Conservation (phyloP, 2,329 filamentous ascomycete genomes). For the Geosmithia putterillii region DNA sequence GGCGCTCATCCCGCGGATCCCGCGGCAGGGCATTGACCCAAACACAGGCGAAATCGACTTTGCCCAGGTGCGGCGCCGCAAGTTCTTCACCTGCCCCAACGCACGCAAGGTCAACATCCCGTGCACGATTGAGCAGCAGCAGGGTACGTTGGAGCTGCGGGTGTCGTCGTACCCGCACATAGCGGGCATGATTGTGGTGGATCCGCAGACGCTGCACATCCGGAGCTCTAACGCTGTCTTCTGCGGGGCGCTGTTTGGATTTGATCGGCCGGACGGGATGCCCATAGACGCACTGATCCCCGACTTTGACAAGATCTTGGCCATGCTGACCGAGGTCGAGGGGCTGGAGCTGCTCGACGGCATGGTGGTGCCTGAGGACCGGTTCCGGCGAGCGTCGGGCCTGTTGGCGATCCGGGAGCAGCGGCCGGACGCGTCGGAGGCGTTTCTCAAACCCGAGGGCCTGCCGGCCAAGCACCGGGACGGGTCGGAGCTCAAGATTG, state of each 20-base stretch:
- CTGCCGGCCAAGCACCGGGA: slow-evolving; percentile 80
- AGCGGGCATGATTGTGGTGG: slow-evolving; percentile 87
- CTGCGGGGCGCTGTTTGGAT: slow-evolving; percentile 81
- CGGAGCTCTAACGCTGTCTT: slow-evolving; percentile 94
- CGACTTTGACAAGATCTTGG: slow-evolving; percentile 72
- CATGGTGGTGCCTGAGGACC: slow-evolving; percentile 94
- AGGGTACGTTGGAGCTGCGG: slow-evolving; percentile 58
- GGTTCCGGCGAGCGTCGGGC: slow-evolving; percentile 80
- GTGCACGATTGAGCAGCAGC: slow-evolving; percentile 63
- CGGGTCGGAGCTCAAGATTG: slow-evolving; percentile 82
- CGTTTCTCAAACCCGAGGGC: slow-evolving; percentile 75
- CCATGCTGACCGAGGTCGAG: slow-evolving; percentile 76
- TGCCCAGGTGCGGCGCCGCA: slow-evolving; percentile 56
- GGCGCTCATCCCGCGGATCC: slow-evolving; percentile 69
- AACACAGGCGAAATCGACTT: slow-evolving; percentile 67
- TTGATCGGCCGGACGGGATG: slow-evolving; percentile 71
- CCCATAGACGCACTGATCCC: slow-evolving; percentile 73
- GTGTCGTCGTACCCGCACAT: slow-evolving; percentile 96
- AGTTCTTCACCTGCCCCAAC: slow-evolving; percentile 78
- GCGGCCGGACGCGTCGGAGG: slow-evolving; percentile 61
- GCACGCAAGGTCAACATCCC: slow-evolving; percentile 71
- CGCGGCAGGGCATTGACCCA: slow-evolving; percentile 59
- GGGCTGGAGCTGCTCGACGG: slow-evolving; percentile 74
- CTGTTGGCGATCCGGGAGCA: slow-evolving; percentile 76
- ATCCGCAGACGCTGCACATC: slow-evolving; percentile 65